phyloP scores from a whole-genome alignment of 1,284 basidiomycete species.

The Coniophora puteana region DNA sequence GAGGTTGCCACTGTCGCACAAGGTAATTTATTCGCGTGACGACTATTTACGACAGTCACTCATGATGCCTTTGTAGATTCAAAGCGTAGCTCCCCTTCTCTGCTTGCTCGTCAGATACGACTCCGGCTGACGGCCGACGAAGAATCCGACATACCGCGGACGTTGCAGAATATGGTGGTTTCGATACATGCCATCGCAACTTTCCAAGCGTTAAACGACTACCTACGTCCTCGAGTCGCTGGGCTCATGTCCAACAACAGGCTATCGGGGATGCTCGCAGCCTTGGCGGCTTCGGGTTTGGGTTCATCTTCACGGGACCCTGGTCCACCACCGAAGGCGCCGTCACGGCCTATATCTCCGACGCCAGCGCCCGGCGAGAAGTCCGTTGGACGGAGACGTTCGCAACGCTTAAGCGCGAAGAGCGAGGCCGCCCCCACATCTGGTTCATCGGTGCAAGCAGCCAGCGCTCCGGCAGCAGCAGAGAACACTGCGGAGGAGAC shows the following conservation, averaged over 20 bases:
- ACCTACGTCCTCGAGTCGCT: conserved; percentile 86
- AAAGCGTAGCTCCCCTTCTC: conserved; percentile 79
- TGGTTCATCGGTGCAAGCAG: conserved; percentile 18
- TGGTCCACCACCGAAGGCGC: conserved; percentile 19
- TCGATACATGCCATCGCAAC: conserved; percentile 97
- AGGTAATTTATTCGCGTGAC: conserved; percentile 32
- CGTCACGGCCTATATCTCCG: conserved; percentile 16
- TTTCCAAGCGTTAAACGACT: conserved; percentile 93
- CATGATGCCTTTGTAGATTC: conserved; percentile 55
- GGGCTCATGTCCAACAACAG: conserved; percentile 65
- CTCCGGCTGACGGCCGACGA: conserved; percentile 86
- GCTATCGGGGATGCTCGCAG: conserved; percentile 87
- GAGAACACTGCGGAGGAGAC: conserved; percentile 16
- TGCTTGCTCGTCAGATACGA: conserved; percentile 85
- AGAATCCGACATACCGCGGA: conserved; percentile 82
- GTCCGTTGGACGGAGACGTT: conserved; percentile 64
- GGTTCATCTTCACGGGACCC: conserved; percentile 34
- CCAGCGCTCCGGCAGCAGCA: conserved; percentile 20
- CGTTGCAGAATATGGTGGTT: conserved; percentile 85
- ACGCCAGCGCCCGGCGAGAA: conserved; percentile 27
- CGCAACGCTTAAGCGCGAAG: conserved; percentile 79
- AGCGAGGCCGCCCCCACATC: conserved; percentile 36
- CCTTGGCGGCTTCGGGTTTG: conserved; percentile 79
- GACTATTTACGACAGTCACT: conserved; percentile 4
- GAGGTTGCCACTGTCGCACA: conserved; percentile 87